Evolutionary conservation across 257 asterid species (phyloP).

Genomic region (Avicennia marina): DNA sequence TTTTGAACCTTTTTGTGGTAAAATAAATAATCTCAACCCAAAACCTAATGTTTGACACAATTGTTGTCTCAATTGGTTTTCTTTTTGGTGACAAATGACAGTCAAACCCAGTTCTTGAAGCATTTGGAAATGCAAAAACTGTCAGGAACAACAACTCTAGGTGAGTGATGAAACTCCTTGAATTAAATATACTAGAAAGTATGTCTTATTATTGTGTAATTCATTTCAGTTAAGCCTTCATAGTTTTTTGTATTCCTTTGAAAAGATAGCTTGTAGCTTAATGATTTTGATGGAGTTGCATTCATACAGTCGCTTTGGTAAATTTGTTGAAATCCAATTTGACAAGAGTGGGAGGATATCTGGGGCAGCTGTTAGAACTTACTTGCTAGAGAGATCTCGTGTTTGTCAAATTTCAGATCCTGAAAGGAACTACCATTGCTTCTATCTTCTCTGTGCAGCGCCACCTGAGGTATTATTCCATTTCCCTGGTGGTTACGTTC

Average conservation of each 20-base stretch:
- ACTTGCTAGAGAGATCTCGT: slow-evolving; percentile 96
- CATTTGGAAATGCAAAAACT: slow-evolving; percentile 98
- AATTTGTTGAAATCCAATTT: slow-evolving; percentile 98
- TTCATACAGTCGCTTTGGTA: slow-evolving; percentile 87
- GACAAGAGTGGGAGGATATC: slow-evolving; percentile 98
- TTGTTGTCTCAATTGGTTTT: no score
- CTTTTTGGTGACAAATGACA: slow-evolving; percentile 21
- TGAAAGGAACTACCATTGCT: slow-evolving; percentile 98
- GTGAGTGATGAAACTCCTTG: slow-evolving; percentile 27
- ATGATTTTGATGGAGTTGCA: neutral
- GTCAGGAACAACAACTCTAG: slow-evolving; percentile 96
- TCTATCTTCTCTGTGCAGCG: slow-evolving; percentile 95
- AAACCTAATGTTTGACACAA: neutral
- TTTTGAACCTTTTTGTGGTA: neutral
- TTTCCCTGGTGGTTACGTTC: neutral
- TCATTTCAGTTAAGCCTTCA: no score
- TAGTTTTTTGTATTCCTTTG: no score
- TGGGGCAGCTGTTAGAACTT: slow-evolving; percentile 97
- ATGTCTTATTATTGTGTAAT: neutral
- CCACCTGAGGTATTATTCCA: slow-evolving; percentile 69
- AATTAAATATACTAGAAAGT: no score
- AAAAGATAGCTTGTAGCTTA: neutral
- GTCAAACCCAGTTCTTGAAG: slow-evolving; percentile 99
- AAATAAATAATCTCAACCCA: no score
- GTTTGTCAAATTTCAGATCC: slow-evolving; percentile 95